These are phyloP conservation scores for Chlamydomonas applanata DNA, from an alignment of 139 green algal genomes.

Conservation along the genomic window DNA sequence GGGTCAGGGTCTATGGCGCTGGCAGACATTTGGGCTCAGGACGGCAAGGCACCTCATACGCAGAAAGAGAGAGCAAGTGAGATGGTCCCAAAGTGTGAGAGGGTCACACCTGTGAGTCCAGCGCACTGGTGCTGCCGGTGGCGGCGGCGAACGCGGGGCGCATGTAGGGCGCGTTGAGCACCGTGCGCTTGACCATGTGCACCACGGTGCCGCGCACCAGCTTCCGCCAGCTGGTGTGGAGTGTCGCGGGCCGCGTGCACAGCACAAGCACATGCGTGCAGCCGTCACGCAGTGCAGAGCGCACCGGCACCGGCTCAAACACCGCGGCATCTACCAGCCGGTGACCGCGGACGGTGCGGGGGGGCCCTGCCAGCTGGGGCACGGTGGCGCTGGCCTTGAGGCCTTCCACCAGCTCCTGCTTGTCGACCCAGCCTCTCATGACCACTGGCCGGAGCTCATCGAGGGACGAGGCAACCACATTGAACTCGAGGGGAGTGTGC, in stretches of 20 bases:
- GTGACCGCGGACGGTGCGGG: conserved; percentile 34
- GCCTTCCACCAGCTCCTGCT: conserved; percentile 67
- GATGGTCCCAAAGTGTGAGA: too few relatives aligned
- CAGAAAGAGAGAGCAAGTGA: not conserved
- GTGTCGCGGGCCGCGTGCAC: conserved; percentile 49
- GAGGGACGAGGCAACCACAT: conserved; percentile 78
- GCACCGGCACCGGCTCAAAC: conserved; percentile 74
- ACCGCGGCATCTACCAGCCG: conserved; percentile 85
- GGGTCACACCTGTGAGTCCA: too few relatives aligned
- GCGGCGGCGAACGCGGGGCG: conserved; percentile 43
- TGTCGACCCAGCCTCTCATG: conserved; percentile 54
- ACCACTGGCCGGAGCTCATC: conserved; percentile 63
- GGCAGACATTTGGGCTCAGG: not conserved
- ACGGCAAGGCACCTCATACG: too few relatives aligned
- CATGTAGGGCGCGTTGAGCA: conserved; percentile 55
- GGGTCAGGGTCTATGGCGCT: too few relatives aligned
- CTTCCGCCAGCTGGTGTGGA: conserved; percentile 22
- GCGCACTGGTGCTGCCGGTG: not conserved
- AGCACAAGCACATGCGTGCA: conserved; percentile 85
- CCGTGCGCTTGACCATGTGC: conserved; percentile 35
- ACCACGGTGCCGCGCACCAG: conserved; percentile 27
- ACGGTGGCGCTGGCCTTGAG: conserved; percentile 81
- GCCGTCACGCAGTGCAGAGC: conserved; percentile 59
- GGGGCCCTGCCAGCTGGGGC: conserved; percentile 59
- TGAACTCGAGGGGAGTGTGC: conserved; percentile 61